Evolutionary conservation across 2,329 filamentous ascomycete species (phyloP), one percentile per base, ranked within the genome.

Genomic region (Botrytis galanthina): DNA sequence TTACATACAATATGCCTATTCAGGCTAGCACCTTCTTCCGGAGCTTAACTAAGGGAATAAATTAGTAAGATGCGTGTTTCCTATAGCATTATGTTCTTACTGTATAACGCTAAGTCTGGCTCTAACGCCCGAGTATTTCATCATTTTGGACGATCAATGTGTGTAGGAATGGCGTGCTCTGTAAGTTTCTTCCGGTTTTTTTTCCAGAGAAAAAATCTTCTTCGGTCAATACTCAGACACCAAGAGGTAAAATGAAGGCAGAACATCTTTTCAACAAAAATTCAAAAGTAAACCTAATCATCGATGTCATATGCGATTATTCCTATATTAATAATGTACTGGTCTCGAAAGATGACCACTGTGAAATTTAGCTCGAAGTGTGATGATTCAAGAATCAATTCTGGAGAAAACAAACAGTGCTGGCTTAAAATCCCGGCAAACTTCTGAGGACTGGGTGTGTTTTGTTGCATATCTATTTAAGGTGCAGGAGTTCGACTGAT

Each of bases 371-470:
- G 29, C 8, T 57, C 22, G 14, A 57, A 29, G n/a, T 32, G n/a
- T 14, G n/a, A n/a, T 9, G 32, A 18, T 32, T 32, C 54, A 10
- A 35, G 8, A 9, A 9, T 22, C 20, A 35, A 35, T 7, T 32
- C 29, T 29, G n/a, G 54, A 57, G 5, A 16, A 32, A 32, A 12
- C 6, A 16, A 57, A 20, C 0, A 0, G 1, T 57, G n/a, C 1
- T 57, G 26, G 14, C 1, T 4, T 51, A n/a, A 1, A n/a, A n/a
- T 51, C 5, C 22, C 12, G 9, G 48, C 48, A 51, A 6, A 14
- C 4, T 51, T n/a, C 3, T 10, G 22, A 51, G 9, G 22, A 51
- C 48, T 14, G 4, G 4, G 20, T 48, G 26, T 51, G 48, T n/a
- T 26, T 51, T 51, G 48, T 51, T 51, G 48, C 48, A 51, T 10